Evolutionary conservation across 495 filamentous ascomycete species (phyloP).

Genomic region (Trichoderma gamsii): DNA sequence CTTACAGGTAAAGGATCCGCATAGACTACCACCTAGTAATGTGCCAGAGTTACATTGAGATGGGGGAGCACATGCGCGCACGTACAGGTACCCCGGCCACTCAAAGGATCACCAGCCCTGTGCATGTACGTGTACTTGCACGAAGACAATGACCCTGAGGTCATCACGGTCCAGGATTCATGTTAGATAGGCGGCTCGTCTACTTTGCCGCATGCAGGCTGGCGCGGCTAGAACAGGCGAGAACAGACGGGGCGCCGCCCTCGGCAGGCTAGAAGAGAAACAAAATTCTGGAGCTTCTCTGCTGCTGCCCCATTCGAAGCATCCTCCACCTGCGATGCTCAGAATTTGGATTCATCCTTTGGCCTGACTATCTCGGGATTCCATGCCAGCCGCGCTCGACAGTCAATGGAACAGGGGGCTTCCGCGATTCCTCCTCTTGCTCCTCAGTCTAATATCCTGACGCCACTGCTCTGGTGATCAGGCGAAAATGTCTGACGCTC

Average conservation of each 20-base stretch:
- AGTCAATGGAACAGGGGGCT: too few relatives aligned
- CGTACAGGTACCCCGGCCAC: not conserved
- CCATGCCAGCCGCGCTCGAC: too few relatives aligned
- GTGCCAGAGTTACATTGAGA: not conserved
- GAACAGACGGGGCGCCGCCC: not conserved
- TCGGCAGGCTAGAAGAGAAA: not conserved
- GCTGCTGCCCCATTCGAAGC: not conserved
- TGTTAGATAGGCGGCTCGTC: conserved; percentile 3
- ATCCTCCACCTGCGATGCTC: too few relatives aligned
- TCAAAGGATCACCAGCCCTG: not conserved
- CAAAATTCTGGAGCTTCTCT: not conserved
- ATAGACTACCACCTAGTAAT: not conserved
- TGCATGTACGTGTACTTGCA: not conserved
- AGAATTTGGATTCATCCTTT: not conserved
- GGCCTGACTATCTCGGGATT: not conserved
- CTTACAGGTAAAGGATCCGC: not conserved
- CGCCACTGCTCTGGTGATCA: too few relatives aligned
- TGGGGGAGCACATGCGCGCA: not conserved
- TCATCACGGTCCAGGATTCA: not conserved
- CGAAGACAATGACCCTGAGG: not conserved
- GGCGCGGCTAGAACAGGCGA: not conserved
- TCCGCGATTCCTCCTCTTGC: too few relatives aligned
- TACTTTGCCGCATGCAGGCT: not conserved
- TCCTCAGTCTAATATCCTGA: too few relatives aligned
- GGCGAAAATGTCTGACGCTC: too few relatives aligned